Conservation (phyloP, 2,329 filamentous ascomycete genomes). For the Fusarium phyllophilum region DNA sequence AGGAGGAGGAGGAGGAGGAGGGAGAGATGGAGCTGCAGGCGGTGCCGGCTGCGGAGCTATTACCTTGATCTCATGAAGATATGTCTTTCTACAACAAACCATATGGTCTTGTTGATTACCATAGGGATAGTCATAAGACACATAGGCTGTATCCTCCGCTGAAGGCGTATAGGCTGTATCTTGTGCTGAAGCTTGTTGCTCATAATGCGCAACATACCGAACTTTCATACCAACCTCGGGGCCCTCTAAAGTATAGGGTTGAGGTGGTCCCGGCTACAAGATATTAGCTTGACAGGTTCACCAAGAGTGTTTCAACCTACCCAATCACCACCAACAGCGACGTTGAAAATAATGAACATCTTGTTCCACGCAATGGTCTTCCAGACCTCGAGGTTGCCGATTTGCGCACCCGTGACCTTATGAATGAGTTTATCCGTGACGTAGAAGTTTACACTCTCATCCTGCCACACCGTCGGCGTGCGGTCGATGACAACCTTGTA, state of each 20-base stretch:
- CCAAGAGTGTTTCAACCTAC: conserved; percentile 47
- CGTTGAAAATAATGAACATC: conserved; percentile 61
- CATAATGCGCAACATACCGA: conserved; percentile 56
- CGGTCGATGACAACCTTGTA: conserved; percentile 61
- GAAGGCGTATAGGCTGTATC: neutral
- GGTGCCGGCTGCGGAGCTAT: too few species aligned
- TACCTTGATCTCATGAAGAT: neutral
- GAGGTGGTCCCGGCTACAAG: conserved; percentile 56
- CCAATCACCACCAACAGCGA: conserved; percentile 62
- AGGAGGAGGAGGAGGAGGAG: neutral
- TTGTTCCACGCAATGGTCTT: conserved; percentile 57
- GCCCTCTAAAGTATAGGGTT: conserved; percentile 51
- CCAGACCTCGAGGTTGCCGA: conserved; percentile 58
- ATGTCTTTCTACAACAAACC: neutral
- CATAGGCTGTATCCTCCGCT: neutral
- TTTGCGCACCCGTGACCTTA: conserved; percentile 53
- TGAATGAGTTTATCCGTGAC: conserved; percentile 55
- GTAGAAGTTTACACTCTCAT: conserved; percentile 60
- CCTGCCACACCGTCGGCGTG: conserved; percentile 53
- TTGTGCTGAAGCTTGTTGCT: neutral
- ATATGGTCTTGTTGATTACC: neutral
- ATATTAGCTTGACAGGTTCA: neutral
- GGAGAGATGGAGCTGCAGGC: neutral
- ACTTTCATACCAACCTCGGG: conserved; percentile 59
- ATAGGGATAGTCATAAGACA: neutral